A percentile compares a stretch with the other conserved stretches of the same genome.
Conservation (phyloP, 208 protist species). For the Jaenimonas drosophilae region DNA sequence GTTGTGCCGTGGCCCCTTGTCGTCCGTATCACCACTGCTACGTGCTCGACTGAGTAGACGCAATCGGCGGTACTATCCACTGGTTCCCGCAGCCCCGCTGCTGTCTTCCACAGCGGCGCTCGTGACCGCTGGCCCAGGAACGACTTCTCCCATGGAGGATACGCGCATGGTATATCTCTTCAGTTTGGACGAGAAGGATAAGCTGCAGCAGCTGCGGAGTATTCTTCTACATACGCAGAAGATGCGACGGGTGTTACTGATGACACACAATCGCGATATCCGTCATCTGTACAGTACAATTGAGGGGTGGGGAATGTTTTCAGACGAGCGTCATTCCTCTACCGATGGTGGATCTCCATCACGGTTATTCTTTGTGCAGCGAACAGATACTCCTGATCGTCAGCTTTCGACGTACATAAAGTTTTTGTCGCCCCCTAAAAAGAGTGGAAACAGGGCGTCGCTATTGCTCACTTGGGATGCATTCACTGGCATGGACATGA, state of each 20-base stretch:
- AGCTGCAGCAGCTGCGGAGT: slow-evolving; percentile 28
- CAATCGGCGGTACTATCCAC: slow-evolving; percentile 64
- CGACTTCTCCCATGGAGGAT: slow-evolving; percentile 24
- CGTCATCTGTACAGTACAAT: slow-evolving; percentile 34
- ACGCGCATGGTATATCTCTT: slow-evolving; percentile 37
- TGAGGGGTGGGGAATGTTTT: slow-evolving; percentile 31
- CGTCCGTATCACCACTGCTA: slow-evolving; percentile 17
- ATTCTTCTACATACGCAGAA: slow-evolving; percentile 31
- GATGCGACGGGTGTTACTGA: slow-evolving; percentile 34
- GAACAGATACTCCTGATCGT: too few species aligned
- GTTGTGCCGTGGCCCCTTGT: slow-evolving; percentile 40
- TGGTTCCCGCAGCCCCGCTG: slow-evolving; percentile 22
- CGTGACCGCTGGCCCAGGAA: slow-evolving; percentile 15
- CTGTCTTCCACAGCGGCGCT: slow-evolving; percentile 14
- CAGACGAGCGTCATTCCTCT: too few species aligned
- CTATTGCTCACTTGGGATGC: slow-evolving; percentile 55
- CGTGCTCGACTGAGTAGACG: slow-evolving; percentile 36
- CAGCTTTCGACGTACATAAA: too few species aligned
- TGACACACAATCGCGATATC: slow-evolving; percentile 77
- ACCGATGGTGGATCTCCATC: too few species aligned
- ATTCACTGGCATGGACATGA: slow-evolving; percentile 52
- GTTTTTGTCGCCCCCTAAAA: too few species aligned
- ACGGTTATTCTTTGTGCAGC: too few species aligned
- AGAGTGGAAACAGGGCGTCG: too few species aligned
- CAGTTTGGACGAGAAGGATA: slow-evolving; percentile 38